phyloP scores from a whole-genome alignment of 768 basidiomycete species.

The Xerocomus brunneocitrinus region DNA sequence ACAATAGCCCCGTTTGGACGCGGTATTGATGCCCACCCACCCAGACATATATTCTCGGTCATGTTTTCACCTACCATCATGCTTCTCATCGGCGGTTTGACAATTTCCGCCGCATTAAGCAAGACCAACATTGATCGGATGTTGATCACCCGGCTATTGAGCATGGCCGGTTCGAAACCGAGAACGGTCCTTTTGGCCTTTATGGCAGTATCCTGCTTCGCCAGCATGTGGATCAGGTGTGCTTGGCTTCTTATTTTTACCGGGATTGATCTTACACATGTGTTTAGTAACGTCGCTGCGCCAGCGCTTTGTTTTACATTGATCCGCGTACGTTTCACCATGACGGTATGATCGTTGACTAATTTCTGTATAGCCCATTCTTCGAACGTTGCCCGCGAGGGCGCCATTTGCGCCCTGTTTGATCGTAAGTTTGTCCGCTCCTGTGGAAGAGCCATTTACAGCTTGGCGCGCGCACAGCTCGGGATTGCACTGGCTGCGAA shows the following conservation, averaged over 20 bases:
- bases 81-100: slow-evolving; percentile 97
- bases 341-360: not conserved
- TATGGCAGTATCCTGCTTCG: slow-evolving; percentile 96
- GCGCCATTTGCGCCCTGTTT: slow-evolving; percentile 86
- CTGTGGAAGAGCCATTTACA: not conserved
- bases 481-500: slow-evolving; percentile 98
- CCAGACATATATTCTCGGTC: slow-evolving; percentile 82
- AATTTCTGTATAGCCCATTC: slow-evolving; percentile 65
- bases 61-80: slow-evolving; percentile 99
- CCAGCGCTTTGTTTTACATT: slow-evolving; percentile 96
- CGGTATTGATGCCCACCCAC: not conserved
- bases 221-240: slow-evolving; percentile 98
- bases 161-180: slow-evolving; percentile 85
- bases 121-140: slow-evolving; percentile 94
- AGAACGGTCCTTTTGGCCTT: slow-evolving; percentile 85
- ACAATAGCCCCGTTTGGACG: not conserved
- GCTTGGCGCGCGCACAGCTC: slow-evolving; percentile 45
- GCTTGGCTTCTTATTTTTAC: slow-evolving; percentile 3
- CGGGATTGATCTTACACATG: slow-evolving; percentile 3
- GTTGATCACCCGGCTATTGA: slow-evolving; percentile 84
- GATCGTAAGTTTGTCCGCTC: slow-evolving; percentile 55
- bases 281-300: slow-evolving; percentile 85
- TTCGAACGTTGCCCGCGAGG: slow-evolving; percentile 83
- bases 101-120: slow-evolving; percentile 91
- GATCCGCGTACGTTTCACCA: slow-evolving; percentile 63